Base-by-base conservation (phyloP, 768 basidiomycete species). In the Trametes maxima region DNA sequence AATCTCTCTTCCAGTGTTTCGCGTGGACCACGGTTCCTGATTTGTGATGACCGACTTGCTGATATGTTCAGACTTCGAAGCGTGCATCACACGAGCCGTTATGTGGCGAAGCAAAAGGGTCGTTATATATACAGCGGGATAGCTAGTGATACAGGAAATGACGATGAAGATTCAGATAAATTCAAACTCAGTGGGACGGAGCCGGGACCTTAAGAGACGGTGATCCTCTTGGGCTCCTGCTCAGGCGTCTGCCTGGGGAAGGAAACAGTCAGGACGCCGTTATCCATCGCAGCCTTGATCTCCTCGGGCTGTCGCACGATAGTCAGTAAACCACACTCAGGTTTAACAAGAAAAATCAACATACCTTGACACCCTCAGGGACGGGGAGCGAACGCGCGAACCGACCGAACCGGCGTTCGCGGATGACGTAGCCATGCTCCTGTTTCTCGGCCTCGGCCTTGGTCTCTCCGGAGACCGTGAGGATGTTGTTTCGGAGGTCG, bases 391-490 rank as follows among this genome's bases (percentile, higher is more conserved):
- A 65, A 19, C 73, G 63, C 28, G 70, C 67, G 62, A 73, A 75
- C 58, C 62, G 67, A 43, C 73, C 72, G 54, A 61, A 68, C 25
- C 67, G 63, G 25, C 71, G 68, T 65, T 74, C 72, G 59, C 73
- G 73, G 14, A 79, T 70, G 6, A 69, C 65, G 49, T 70, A 79
- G 7, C 75, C 75, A 24, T 62, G 59, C 55, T 73, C 77, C 2
- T 80, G 72, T 36, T 71, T 72, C 24, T 79, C 65, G 13, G 69
- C 51, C 6, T 70, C 67, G 43, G 67, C 48, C 45, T 71, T 76
- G 22, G 67, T 74, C 72, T 87, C 80, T 11, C 83, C 86, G 3
- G 83, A 79, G 49, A 87, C 68, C 46, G 71, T 80, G 51, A 87
- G 79, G 2, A 76, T 72, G 59, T 80, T 79, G 60, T 80, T 76